These are phyloP conservation scores for Malania oleifera DNA, from an alignment of 164 flowering plant species.

Conservation along the genomic window DNA sequence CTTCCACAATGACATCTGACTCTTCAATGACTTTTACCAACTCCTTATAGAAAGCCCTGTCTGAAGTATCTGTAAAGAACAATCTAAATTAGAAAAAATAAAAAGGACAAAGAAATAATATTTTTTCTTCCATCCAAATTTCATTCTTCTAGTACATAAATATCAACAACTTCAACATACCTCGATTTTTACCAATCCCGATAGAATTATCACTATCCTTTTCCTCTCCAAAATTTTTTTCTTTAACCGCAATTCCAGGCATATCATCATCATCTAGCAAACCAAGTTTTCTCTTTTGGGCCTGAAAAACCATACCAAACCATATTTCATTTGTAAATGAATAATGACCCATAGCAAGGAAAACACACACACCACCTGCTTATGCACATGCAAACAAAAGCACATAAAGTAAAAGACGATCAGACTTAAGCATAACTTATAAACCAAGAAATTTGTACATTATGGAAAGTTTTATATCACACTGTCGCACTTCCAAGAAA, in stretches of 20 bases:
- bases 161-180: slow-evolving; percentile 28
- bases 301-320: slow-evolving; percentile 33
- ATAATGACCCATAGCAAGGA: too few relatives aligned
- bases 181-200: slow-evolving; percentile 28
- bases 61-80: slow-evolving; percentile 52
- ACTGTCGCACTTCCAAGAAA: too few relatives aligned
- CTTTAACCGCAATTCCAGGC: slow-evolving; percentile 12
- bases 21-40: slow-evolving; percentile 85
- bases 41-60: slow-evolving; percentile 87
- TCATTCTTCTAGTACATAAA: neutral
- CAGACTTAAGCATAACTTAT: too few relatives aligned
- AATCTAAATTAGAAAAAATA: neutral
- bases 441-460: too few relatives aligned
- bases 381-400: too few relatives aligned
- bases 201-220: slow-evolving; percentile 16
- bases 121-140: neutral
- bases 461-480: too few relatives aligned
- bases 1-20: slow-evolving; percentile 94
- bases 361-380: too few relatives aligned
- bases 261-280: slow-evolving; percentile 48
- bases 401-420: too few relatives aligned
- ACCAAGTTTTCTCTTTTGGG: slow-evolving; percentile 78
- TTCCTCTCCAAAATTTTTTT: slow-evolving; percentile 21
- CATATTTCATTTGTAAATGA: too few relatives aligned
- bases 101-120: neutral